These are phyloP conservation scores for Rhodamnia rubescens DNA, from an alignment of 345 rosid genomes.

Conservation along the genomic window DNA sequence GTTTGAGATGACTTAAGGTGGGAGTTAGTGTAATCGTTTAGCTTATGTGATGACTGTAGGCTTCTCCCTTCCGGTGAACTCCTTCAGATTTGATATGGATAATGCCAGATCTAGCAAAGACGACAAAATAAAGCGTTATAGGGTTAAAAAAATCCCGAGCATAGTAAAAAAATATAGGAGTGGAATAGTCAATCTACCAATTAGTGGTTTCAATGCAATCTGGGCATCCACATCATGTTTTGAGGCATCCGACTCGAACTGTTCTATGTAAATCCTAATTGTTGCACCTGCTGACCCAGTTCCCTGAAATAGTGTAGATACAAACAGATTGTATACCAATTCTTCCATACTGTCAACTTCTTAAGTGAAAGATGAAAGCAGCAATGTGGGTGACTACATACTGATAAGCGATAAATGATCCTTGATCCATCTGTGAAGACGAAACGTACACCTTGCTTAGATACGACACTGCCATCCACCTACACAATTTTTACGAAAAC, in stretches of 20 bases:
- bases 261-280: slow-evolving; percentile 71
- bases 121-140: not conserved
- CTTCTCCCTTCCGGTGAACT: slow-evolving; percentile 83
- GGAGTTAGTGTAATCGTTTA: not conserved
- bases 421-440: slow-evolving; percentile 87
- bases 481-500: slow-evolving; percentile 11
- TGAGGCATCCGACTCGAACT: slow-evolving; percentile 69
- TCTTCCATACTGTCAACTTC: not conserved
- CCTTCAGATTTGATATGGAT: slow-evolving; percentile 80
- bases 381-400: slow-evolving; percentile 16
- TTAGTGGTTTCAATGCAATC: slow-evolving; percentile 65
- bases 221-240: slow-evolving; percentile 91
- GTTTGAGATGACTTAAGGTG: not conserved
- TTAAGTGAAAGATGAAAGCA: not conserved
- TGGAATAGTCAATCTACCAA: slow-evolving; percentile 36
- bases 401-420: slow-evolving; percentile 83
- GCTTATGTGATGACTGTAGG: slow-evolving; percentile 88
- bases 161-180: not conserved
- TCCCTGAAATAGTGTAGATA: slow-evolving; percentile 35
- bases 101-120: slow-evolving; percentile 64
- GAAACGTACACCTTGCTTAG: slow-evolving; percentile 93
- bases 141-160: not conserved
- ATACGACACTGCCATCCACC: slow-evolving; percentile 90
- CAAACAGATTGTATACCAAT: not conserved
- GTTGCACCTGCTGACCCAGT: slow-evolving; percentile 98